Conservation (phyloP, 1,284 basidiomycete species). For the Sphagnurus paluster region DNA sequence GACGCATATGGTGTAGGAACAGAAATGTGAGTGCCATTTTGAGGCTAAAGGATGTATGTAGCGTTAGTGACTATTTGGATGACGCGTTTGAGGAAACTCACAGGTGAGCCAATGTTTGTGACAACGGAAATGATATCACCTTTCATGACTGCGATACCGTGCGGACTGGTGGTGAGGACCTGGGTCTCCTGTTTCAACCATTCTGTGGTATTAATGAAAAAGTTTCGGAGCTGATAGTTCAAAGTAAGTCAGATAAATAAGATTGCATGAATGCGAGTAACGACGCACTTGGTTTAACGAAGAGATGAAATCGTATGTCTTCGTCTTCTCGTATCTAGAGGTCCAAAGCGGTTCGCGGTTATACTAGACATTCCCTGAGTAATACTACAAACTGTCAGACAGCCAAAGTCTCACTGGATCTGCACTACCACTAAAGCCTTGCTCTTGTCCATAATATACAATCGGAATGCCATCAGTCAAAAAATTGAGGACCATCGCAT, state of each 20-base stretch:
- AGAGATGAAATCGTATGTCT: conserved; percentile 59
- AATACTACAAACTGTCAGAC: neutral
- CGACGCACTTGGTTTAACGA: conserved; percentile 60
- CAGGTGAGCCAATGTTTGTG: conserved; percentile 78
- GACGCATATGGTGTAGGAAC: conserved; percentile 53
- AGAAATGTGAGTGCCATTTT: conserved; percentile 50
- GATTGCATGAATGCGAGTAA: no score
- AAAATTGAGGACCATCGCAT: conserved; percentile 68
- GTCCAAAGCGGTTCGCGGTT: conserved; percentile 83
- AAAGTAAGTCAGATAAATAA: conserved; percentile 22
- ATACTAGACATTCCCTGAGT: conserved; percentile 36
- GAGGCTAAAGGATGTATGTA: conserved; percentile 40
- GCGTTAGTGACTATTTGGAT: conserved; percentile 3
- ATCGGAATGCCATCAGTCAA: conserved; percentile 75
- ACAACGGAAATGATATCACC: conserved; percentile 68
- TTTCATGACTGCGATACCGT: conserved; percentile 72
- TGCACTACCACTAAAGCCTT: conserved; percentile 54
- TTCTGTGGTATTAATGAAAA: conserved; percentile 36
- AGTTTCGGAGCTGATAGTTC: neutral
- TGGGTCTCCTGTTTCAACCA: conserved; percentile 61
- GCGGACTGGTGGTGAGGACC: conserved; percentile 56
- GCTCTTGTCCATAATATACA: conserved; percentile 83
- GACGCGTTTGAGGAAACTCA: conserved; percentile 34
- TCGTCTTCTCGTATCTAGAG: conserved; percentile 62
- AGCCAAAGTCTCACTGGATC: conserved; percentile 53